These are phyloP conservation scores for Cercospora zeae-maydis DNA, from an alignment of 2,329 filamentous ascomycete genomes.

Conservation along the genomic window DNA sequence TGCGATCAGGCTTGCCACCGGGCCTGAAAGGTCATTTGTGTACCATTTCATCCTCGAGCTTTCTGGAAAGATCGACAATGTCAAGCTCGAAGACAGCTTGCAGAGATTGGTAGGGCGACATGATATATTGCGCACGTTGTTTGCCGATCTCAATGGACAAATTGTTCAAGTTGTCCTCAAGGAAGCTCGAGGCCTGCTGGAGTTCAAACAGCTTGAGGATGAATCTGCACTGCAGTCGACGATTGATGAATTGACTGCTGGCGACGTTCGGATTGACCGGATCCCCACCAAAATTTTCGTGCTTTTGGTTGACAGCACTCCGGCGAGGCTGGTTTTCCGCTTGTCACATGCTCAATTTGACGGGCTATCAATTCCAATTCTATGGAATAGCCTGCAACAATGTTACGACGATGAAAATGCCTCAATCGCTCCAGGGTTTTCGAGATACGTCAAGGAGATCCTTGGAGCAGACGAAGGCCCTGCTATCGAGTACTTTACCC, in stretches of 20 bases:
- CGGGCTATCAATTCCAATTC: not conserved
- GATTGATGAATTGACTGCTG: not conserved
- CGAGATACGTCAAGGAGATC: not conserved
- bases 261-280: not conserved
- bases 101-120: not conserved
- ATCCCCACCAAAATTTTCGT: not conserved
- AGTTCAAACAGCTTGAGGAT: not conserved
- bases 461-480: not conserved
- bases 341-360: not conserved
- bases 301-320: not conserved
- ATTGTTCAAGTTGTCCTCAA: not conserved
- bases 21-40: not conserved
- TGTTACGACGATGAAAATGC: not conserved
- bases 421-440: not conserved
- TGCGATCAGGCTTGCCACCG: not conserved
- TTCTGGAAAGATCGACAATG: not conserved
- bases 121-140: not conserved
- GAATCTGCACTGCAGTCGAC: not conserved
- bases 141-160: not conserved
- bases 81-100: not conserved
- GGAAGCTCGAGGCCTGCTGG: not conserved
- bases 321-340: not conserved
- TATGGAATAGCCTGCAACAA: not conserved
- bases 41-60: not conserved
- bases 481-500: not conserved